A percentile compares a stretch with the other conserved stretches of the same genome.
Conservation (phyloP, 2,329 filamentous ascomycete species). For the Neocatenulostroma microsporum region DNA sequence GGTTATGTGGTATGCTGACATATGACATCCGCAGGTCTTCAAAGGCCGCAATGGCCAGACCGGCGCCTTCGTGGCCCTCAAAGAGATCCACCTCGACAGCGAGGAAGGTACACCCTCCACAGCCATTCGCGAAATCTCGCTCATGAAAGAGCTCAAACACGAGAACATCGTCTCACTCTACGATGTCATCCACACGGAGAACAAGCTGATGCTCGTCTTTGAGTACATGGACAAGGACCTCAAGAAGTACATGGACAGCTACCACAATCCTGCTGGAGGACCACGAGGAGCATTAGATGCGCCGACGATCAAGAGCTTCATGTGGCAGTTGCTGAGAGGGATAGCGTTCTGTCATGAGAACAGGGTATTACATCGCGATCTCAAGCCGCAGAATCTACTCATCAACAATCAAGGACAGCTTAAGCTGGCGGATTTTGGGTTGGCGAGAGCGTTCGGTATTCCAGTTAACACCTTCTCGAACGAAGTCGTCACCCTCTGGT, state of each 20-base stretch:
- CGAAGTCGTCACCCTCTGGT: constrained; percentile 96
- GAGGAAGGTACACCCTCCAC: constrained; percentile 97
- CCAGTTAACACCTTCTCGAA: constrained; percentile 98
- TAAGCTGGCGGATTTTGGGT: constrained; percentile 90
- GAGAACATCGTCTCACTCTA: constrained; percentile 96
- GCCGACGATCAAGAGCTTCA: constrained; percentile 93
- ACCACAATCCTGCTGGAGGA: constrained; percentile 52
- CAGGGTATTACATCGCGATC: constrained; percentile 84
- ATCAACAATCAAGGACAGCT: constrained; percentile 87
- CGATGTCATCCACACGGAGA: constrained; percentile 99
- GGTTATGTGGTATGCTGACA: background rate
- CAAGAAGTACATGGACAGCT: constrained; percentile 91
- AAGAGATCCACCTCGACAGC: constrained; percentile 97
- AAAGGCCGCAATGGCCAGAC: constrained; percentile 97
- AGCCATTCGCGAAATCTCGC: constrained; percentile 93
- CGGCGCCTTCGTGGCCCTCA: constrained; percentile 89
- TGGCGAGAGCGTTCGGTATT: constrained; percentile 90
- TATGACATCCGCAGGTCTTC: constrained; percentile 62
- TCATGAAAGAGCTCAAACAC: constrained; percentile 99
- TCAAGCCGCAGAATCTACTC: constrained; percentile 93
- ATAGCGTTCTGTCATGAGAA: constrained; percentile 99
- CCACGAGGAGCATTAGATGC: constrained; percentile 85
- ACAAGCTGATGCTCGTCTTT: constrained; percentile 99
- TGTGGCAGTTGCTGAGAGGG: constrained; percentile 92
- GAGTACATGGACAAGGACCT: constrained; percentile 98